Evolutionary conservation across 129 eudicot species (phyloP), one percentile per base, ranked within the genome.

Genomic region (sunflower (Helianthus annuus)): DNA sequence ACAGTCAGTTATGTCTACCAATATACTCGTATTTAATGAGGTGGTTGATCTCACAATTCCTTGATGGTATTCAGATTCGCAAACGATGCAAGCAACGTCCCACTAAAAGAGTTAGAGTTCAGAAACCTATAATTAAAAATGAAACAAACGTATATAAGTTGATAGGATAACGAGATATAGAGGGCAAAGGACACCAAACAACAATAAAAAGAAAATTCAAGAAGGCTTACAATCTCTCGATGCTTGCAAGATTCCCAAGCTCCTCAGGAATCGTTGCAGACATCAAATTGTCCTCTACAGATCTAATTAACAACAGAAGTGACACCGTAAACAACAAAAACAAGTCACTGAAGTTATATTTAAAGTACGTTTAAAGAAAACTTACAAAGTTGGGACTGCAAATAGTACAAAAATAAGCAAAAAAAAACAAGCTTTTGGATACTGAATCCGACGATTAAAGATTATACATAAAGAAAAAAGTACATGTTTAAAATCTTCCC

Each of bases 301-400:
- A 36, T 61, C 96, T 89, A 72, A 32, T 14, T 38, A 65, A 24
- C 70, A 79, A 27, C 3, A 68, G 14, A 42, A 75, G 1, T 54
- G 55, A 76, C 52, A 34, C 58, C 58, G 40, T 52, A 42, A 72
- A 48, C 27, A 52, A 2, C 51, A 71, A 68, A 66, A 56, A 1
- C 1, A 10, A 59, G 59, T 57, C 13, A 64, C 10, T 42, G 15
- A 65, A 32, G 49, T 48, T 27, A 64, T 7, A 9, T 34, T 22
- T 7, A 9, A 1, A 29, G 34, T 29, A 72, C 5, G 34, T 10
- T 1, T 42, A 32, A 34, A 53, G 22, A 51, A 59, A 62, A 14
- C 34, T 85, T 74, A 91, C 97, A 91, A 69, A 6, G 79, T 11
- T 51, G 7, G 90, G 76, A 22, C 97, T 91, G 84, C 78, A 78